Base-by-base conservation (phyloP, 2,329 filamentous ascomycete genomes). In the Aspergillus terreus region DNA sequence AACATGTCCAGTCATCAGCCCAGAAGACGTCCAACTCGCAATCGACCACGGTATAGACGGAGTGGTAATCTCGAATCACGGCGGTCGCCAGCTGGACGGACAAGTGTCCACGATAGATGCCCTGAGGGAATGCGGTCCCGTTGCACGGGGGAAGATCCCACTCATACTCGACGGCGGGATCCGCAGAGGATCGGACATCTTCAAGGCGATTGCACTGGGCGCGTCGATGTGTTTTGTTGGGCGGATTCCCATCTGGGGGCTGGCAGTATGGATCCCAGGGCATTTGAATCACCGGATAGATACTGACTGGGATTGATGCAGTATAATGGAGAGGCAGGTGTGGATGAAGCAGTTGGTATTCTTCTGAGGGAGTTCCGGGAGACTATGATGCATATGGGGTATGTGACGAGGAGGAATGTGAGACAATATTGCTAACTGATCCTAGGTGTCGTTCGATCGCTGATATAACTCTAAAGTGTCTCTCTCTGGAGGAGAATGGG, bases 51-150 rank as follows among this genome's bases (percentile, higher is more conserved):
- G 54, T 11, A 55, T 67, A 12, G 62, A 68, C 50, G 64, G 67
- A 1, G 60, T 69, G 38, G 44, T 70, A 10, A 64, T 70, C n/a
- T 67, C 64, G 10, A 69, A 69, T 44, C 67, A 70, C 49, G 67
- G 67, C 2, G 66, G 65, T 3, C 49, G 67, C 2, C 66, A 70
- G 51, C 55, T 68, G 4, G 59, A 69, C 43, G 67, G 67, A 17
- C 57, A 60, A 0, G 56, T 66, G 1, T 63, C 65, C 0, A 67
- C 67, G 0, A 54, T 70, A 3, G 68, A 70, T 38, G 67, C 65
- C 1, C 50, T 72, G 36, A 44, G 50, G 2, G 49, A 50, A 14
- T 55, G 52, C 35, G 53, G 47, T 41, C 46, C 53, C 2, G 52
- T 62, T 23, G 63, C 53, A 0, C 55, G 55, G n/a, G 64, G 63